These are phyloP conservation scores for Botrytis galanthina DNA, from an alignment of 2,329 filamentous ascomycete genomes.

Conservation along the genomic window DNA sequence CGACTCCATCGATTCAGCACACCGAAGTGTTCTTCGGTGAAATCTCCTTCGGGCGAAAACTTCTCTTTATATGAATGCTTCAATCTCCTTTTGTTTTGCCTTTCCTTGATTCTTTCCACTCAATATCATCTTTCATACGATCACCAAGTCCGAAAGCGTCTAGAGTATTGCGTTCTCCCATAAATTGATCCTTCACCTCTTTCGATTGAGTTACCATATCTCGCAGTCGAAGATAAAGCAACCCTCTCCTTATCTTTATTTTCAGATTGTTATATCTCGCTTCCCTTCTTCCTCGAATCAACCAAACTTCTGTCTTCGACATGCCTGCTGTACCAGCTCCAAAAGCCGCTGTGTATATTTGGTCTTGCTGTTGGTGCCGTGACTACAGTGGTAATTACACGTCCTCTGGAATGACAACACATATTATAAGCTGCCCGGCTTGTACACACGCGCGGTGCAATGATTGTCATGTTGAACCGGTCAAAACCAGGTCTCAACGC, in stretches of 20 bases:
- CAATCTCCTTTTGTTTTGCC: background rate
- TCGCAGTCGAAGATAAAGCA: slow-evolving; percentile 6
- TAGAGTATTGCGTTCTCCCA: background rate
- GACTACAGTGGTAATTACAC: background rate
- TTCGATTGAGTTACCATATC: background rate
- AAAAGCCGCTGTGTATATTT: background rate
- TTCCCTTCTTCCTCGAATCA: background rate
- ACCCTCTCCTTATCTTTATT: background rate
- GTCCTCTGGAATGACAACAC: slow-evolving; percentile 15
- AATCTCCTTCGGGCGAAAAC: background rate
- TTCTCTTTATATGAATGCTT: background rate
- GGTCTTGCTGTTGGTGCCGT: slow-evolving; percentile 16
- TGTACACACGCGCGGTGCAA: background rate
- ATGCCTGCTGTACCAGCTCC: slow-evolving; percentile 14
- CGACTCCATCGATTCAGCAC: background rate
- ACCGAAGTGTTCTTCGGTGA: slow-evolving; percentile 3
- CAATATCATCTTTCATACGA: background rate
- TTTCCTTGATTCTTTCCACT: background rate
- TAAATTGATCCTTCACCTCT: background rate
- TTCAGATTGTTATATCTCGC: background rate
- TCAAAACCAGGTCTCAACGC: background rate
- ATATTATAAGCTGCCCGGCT: background rate
- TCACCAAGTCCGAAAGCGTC: background rate
- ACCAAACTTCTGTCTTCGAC: background rate
- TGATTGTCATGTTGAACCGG: background rate